Percentiles rank a stretch among this genome's conserved stretches.
Evolutionary conservation across 78 protist genomes (phyloP).

Genomic region (Dictyostelium intermedium): DNA sequence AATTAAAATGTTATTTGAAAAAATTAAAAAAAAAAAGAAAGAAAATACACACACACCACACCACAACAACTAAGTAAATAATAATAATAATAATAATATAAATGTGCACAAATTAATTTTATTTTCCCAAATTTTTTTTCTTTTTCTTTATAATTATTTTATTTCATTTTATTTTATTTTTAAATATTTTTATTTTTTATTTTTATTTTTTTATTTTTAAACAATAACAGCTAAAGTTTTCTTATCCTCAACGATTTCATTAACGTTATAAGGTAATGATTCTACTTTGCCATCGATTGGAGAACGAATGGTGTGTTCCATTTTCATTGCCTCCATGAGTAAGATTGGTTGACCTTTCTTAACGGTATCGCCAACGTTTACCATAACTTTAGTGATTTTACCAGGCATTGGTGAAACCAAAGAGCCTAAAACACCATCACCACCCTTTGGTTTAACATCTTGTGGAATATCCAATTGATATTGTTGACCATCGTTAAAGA

Average conservation of each 20-base stretch:
- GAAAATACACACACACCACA: no score
- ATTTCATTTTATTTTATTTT: no score
- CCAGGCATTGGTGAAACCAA: conserved; percentile 87
- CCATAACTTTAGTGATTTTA: conserved; percentile 70
- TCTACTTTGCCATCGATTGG: conserved; percentile 81
- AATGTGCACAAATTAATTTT: no score
- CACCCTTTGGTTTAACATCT: conserved; percentile 26
- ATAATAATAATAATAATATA: no score
- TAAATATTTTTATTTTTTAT: neutral
- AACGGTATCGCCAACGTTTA: conserved; percentile 68
- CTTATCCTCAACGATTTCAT: conserved; percentile 81
- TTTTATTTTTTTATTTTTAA: neutral
- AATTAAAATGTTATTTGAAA: no score
- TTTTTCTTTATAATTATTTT: neutral
- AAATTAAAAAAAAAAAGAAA: no score
- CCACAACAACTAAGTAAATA: no score
- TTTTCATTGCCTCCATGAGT: conserved; percentile 86
- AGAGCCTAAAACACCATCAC: conserved; percentile 49
- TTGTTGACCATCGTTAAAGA: conserved; percentile 59
- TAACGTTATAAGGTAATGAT: conserved; percentile 73
- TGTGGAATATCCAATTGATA: conserved; percentile 55
- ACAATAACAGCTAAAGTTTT: conserved; percentile 49
- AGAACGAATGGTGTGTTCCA: conserved; percentile 84
- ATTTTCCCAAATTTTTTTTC: neutral
- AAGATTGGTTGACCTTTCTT: conserved; percentile 72